These are phyloP conservation scores for Pseudocercospora fuligena DNA, from an alignment of 2,329 filamentous ascomycete species.

Conservation along the genomic window DNA sequence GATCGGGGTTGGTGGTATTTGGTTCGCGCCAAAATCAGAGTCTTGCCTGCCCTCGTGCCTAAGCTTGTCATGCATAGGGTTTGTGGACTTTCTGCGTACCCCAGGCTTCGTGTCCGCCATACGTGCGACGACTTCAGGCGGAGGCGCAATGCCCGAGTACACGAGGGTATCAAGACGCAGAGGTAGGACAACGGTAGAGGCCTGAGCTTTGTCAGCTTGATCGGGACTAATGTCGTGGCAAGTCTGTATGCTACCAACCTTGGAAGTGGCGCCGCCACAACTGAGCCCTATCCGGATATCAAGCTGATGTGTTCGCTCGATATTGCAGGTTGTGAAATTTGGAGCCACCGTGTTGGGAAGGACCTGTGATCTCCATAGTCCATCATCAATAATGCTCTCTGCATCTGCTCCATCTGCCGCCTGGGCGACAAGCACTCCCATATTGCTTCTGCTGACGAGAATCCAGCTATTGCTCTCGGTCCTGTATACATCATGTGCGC, in stretches of 20 bases:
- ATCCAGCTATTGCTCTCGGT: constrained; percentile 77
- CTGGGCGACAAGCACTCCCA: constrained; percentile 71
- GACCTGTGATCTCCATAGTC: constrained; percentile 71
- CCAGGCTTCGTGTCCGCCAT: constrained; percentile 48
- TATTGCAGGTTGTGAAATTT: constrained; percentile 86
- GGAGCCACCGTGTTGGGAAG: constrained; percentile 88
- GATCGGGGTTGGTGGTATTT: constrained; percentile 33
- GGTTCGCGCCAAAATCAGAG: constrained; percentile 33
- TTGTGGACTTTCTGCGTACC: constrained; percentile 27
- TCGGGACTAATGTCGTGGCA: constrained; percentile 29
- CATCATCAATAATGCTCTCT: constrained; percentile 55
- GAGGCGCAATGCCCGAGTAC: constrained; percentile 86
- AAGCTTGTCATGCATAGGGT: constrained; percentile 33
- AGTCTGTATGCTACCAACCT: constrained; percentile 47
- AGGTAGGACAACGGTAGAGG: constrained; percentile 76
- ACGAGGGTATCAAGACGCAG: constrained; percentile 79
- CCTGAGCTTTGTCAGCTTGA: constrained; percentile 23
- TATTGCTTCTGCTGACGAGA: constrained; percentile 71
- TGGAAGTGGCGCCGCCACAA: constrained; percentile 63
- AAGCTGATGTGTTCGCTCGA: constrained; percentile 79
- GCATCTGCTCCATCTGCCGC: constrained; percentile 63
- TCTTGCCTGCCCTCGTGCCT: constrained; percentile 29
- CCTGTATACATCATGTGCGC: constrained; percentile 74
- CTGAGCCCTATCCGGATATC: constrained; percentile 79
- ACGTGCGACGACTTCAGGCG: constrained; percentile 73